Evolutionary conservation across 352 stramenopile species (phyloP).

Genomic region (Peronospora destructor): DNA sequence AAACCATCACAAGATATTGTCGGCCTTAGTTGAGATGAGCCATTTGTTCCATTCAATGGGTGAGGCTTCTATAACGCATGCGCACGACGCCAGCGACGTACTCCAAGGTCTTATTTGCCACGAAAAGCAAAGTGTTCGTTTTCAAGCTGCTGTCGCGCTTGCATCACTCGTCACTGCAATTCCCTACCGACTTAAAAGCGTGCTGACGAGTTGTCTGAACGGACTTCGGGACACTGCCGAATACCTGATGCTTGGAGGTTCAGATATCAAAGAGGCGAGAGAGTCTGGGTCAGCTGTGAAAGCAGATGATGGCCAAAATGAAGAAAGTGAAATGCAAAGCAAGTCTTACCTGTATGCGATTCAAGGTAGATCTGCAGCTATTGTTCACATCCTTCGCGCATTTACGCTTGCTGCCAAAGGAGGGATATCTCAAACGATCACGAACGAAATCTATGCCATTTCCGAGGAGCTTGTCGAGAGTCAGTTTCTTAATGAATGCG

Average conservation of each 20-base stretch:
- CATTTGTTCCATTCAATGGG: constrained; percentile 67
- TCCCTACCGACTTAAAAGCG: constrained; percentile 51
- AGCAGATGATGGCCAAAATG: constrained; percentile 23
- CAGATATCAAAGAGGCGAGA: constrained; percentile 20
- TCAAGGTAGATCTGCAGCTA: constrained; percentile 60
- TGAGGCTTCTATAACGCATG: constrained; percentile 47
- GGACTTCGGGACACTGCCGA: constrained; percentile 39
- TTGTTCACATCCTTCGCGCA: constrained; percentile 57
- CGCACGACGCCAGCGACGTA: constrained; percentile 28
- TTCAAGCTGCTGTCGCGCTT: constrained; percentile 57
- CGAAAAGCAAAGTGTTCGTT: constrained; percentile 71
- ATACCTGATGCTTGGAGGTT: constrained; percentile 32
- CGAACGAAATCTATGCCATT: constrained; percentile 58
- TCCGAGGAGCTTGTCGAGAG: constrained; percentile 70
- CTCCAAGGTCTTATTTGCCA: constrained; percentile 46
- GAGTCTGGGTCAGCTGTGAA: constrained; percentile 13
- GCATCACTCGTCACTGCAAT: constrained; percentile 58
- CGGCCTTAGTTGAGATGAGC: constrained; percentile 52
- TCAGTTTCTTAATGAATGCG: constrained; percentile 68
- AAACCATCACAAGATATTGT: constrained; percentile 66
- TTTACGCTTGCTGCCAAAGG: constrained; percentile 36
- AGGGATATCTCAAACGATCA: constrained; percentile 45
- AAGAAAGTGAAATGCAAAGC: constrained; percentile 40
- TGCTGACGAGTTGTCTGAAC: constrained; percentile 37
- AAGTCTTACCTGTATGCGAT: constrained; percentile 70